Evolutionary conservation across 2,329 filamentous ascomycete species (phyloP).

Genomic region (Thelonectria rubi): DNA sequence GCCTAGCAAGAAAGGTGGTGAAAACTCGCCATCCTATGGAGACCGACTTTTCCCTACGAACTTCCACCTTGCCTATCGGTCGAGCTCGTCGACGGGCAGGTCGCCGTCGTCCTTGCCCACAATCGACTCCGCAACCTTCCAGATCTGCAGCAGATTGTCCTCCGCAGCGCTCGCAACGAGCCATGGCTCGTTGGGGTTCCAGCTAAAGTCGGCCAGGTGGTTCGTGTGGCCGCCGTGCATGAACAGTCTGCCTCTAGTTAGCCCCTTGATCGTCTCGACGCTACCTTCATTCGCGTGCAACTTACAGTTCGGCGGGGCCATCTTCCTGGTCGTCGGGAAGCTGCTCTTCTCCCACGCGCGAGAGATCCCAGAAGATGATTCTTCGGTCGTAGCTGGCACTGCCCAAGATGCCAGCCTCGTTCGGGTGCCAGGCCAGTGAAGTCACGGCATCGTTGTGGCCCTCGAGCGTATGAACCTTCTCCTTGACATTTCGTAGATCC

Average conservation of each 20-base stretch:
- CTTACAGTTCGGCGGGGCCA: conserved; percentile 91
- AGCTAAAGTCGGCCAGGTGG: conserved; percentile 94
- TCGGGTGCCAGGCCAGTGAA: conserved; percentile 93
- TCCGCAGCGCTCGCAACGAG: conserved; percentile 94
- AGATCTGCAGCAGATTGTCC: conserved; percentile 96
- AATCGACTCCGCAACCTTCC: conserved; percentile 85
- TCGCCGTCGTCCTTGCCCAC: conserved; percentile 81
- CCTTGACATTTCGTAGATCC: conserved; percentile 91
- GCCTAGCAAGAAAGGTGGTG: conserved; percentile 31
- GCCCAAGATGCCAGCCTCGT: conserved; percentile 86
- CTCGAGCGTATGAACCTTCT: conserved; percentile 89
- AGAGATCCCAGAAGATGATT: conserved; percentile 96
- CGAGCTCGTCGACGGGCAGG: conserved; percentile 79
- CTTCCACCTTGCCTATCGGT: conserved; percentile 60
- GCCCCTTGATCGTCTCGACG: conserved; percentile 32
- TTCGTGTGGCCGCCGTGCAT: conserved; percentile 99
- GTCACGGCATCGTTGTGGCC: conserved; percentile 91
- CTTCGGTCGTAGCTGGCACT: conserved; percentile 93
- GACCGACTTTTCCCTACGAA: conserved; percentile 44
- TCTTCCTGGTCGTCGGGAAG: conserved; percentile 94
- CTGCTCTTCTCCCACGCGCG: conserved; percentile 91
- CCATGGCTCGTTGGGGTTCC: conserved; percentile 98
- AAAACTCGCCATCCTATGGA: conserved; percentile 45
- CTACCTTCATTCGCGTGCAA: conserved; percentile 33
- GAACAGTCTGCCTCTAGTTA: conserved; percentile 71